Evolutionary conservation across 768 basidiomycete genomes (phyloP).

Genomic region (Lactifluus volemus): DNA sequence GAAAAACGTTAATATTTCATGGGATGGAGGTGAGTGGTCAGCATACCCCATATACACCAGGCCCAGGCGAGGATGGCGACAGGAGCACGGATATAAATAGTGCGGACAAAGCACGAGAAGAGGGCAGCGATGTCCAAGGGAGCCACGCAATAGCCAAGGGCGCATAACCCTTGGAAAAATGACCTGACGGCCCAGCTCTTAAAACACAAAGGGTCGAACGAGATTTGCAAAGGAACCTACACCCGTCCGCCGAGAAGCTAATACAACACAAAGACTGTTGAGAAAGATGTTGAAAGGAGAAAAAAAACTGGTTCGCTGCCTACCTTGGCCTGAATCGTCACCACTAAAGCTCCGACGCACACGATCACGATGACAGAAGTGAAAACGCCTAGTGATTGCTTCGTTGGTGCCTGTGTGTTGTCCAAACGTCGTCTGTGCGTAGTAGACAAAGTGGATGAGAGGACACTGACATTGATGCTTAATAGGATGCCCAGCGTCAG

Average conservation of each 20-base stretch:
- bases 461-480: conserved; percentile 60
- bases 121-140: conserved; percentile 88
- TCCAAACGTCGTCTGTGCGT: neutral
- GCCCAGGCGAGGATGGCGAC: conserved; percentile 82
- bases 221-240: conserved; percentile 34
- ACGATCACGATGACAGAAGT: conserved; percentile 92
- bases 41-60: conserved; percentile 95
- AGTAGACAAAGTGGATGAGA: neutral
- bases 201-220: neutral
- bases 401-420: conserved; percentile 59
- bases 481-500: conserved; percentile 75
- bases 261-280: neutral
- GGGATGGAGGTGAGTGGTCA: neutral
- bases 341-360: conserved; percentile 80
- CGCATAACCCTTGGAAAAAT: conserved; percentile 95
- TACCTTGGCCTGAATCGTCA: conserved; percentile 95
- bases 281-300: neutral
- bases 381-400: conserved; percentile 83
- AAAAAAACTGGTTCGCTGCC: conserved; percentile 7
- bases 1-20: neutral
- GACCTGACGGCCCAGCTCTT: conserved; percentile 39
- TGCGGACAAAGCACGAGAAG: conserved; percentile 73
- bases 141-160: conserved; percentile 90
- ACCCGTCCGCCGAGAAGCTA: conserved; percentile 78
- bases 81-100: conserved; percentile 82